A percentile compares a stretch with the other conserved stretches of the same genome.
These are phyloP conservation scores for Colletotrichum lini DNA, from an alignment of 2,329 filamentous ascomycete species.

Conservation along the genomic window DNA sequence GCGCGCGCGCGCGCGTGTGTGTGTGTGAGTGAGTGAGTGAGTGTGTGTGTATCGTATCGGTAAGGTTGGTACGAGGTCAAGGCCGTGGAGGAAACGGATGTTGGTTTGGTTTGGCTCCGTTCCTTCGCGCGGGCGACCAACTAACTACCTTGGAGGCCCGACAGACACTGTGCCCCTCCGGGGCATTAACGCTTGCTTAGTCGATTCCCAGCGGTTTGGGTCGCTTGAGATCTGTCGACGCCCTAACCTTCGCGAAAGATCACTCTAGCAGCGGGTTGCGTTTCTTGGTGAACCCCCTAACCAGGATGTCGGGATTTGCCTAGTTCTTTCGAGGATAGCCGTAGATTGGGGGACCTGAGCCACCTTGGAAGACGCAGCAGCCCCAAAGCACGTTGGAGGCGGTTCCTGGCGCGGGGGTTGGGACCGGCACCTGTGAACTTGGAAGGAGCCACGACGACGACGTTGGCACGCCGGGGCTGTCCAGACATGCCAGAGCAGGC, in stretches of 20 bases:
- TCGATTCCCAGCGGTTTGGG: constrained; percentile 42
- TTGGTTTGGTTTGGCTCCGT: constrained; percentile 34
- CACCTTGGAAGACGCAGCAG: constrained; percentile 14
- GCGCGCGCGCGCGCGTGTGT: neutral
- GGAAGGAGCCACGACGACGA: constrained; percentile 9
- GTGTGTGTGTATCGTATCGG: neutral
- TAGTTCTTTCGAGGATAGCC: constrained; percentile 41
- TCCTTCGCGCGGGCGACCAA: constrained; percentile 32
- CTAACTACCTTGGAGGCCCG: constrained; percentile 28
- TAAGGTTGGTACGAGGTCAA: constrained; percentile 28
- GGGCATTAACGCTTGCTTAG: constrained; percentile 43
- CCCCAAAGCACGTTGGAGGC: constrained; percentile 36
- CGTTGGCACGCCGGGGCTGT: constrained; percentile 23
- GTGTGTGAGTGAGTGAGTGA: neutral
- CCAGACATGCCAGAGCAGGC: neutral
- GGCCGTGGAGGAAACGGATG: constrained; percentile 21
- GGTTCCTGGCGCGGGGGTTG: constrained; percentile 22
- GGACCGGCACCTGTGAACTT: constrained; percentile 7
- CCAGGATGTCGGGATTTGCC: constrained; percentile 42
- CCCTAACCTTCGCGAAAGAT: constrained; percentile 44
- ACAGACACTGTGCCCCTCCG: constrained; percentile 43
- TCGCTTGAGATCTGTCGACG: constrained; percentile 45
- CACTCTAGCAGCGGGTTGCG: constrained; percentile 43
- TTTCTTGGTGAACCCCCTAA: constrained; percentile 44
- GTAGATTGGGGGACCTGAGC: constrained; percentile 37